Percentiles rank a stretch among this genome's conserved stretches.
phyloP scores from a whole-genome alignment of 371 early-diverging fungal genomes.

The Rhizomucor miehei region DNA sequence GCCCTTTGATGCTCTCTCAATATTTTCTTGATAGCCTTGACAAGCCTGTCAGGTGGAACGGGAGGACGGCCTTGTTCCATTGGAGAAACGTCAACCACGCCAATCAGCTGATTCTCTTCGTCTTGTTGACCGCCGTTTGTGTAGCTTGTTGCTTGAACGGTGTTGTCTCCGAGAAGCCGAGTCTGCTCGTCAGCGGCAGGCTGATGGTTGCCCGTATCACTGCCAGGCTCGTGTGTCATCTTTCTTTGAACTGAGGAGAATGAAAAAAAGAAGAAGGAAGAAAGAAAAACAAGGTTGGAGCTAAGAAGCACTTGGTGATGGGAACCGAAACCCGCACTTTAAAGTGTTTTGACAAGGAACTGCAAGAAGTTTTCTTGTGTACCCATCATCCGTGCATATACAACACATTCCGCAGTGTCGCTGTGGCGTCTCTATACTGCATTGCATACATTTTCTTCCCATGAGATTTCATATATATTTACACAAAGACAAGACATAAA shows the following conservation, averaged over 20 bases:
- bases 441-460: neutral
- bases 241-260: neutral
- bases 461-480: too few species aligned
- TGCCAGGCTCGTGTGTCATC: conserved; percentile 5
- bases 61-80: neutral
- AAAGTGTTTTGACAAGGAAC: neutral
- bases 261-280: neutral
- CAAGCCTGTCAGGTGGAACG: conserved; percentile 22
- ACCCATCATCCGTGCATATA: too few species aligned
- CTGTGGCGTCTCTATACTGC: too few species aligned
- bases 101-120: conserved; percentile 1
- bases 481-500: too few species aligned
- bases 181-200: neutral
- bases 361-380: too few species aligned
- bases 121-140: neutral
- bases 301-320: too few species aligned
- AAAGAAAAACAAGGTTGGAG: conserved; percentile 1
- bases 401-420: too few species aligned
- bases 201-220: neutral
- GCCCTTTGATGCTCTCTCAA: conserved; percentile 18
- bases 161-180: neutral
- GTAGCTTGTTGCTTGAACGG: neutral
- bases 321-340: neutral
- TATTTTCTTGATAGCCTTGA: conserved; percentile 30
- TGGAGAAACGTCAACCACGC: conserved; percentile 10